phyloP scores from a whole-genome alignment of 139 green algal genomes.

The Desmodesmus armatus region DNA sequence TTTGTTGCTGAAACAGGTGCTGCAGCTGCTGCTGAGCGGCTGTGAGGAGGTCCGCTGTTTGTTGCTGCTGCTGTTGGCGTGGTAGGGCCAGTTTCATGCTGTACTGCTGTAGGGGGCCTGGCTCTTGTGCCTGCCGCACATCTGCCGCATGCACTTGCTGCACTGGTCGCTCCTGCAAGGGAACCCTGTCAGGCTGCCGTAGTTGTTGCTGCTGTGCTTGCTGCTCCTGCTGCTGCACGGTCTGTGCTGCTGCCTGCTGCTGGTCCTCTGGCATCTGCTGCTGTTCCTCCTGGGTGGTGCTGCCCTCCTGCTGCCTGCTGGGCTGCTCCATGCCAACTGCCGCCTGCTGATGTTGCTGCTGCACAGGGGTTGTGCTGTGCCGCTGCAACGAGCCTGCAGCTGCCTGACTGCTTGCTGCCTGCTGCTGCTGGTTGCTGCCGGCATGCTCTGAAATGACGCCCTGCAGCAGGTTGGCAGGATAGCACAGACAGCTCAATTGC shows the following conservation, averaged over 20 bases:
- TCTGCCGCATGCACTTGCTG: not conserved
- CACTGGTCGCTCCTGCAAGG: not conserved
- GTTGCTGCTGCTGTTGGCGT: constrained; percentile 13
- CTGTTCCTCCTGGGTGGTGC: not conserved
- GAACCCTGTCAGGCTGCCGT: not conserved
- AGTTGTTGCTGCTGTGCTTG: not conserved
- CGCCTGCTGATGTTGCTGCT: not conserved
- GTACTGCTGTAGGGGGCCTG: constrained; percentile 3
- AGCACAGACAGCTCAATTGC: too few species aligned
- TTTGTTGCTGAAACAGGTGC: too few species aligned
- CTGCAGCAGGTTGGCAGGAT: too few species aligned
- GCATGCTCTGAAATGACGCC: too few species aligned
- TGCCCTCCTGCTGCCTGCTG: not conserved
- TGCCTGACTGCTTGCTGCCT: too few species aligned
- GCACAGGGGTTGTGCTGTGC: not conserved
- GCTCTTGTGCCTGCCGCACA: constrained; percentile 2
- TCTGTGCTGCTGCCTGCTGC: not conserved
- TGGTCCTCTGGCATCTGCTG: not conserved
- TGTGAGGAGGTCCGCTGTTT: constrained; percentile 17
- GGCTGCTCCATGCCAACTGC: not conserved
- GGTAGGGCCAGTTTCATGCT: constrained; percentile 5
- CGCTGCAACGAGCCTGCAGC: too few species aligned
- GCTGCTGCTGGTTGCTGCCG: too few species aligned
- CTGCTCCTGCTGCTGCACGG: constrained; percentile 19
- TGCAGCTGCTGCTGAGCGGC: constrained; percentile 5